Evolutionary conservation across 2,329 filamentous ascomycete species (phyloP).

Genomic region (Acephala macrosclerotiorum): DNA sequence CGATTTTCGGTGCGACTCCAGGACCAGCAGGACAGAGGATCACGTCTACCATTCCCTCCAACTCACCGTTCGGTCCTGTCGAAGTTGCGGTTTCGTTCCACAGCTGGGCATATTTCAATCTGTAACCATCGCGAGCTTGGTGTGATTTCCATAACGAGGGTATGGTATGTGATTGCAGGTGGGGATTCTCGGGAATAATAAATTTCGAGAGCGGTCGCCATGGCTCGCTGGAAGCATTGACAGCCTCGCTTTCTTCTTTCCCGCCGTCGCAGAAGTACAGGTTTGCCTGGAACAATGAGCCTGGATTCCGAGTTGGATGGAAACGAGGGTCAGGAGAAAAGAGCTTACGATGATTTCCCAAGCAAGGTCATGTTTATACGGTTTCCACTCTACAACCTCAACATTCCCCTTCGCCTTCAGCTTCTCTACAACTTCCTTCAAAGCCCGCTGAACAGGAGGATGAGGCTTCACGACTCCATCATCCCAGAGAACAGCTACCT

Average conservation of each 20-base stretch:
- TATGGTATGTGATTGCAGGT: slow-evolving; percentile 51
- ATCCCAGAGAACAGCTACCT: slow-evolving; percentile 66
- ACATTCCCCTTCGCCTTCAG: slow-evolving; percentile 53
- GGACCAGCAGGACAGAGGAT: slow-evolving; percentile 67
- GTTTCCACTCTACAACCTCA: slow-evolving; percentile 63
- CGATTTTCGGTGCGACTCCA: slow-evolving; percentile 58
- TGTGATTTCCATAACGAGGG: slow-evolving; percentile 51
- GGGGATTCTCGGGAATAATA: slow-evolving; percentile 61
- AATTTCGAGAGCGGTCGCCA: slow-evolving; percentile 63
- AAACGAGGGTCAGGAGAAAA: too few species aligned
- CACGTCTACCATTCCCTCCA: slow-evolving; percentile 58
- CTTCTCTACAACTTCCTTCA: slow-evolving; percentile 61
- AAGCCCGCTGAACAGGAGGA: slow-evolving; percentile 63
- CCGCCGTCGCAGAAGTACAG: slow-evolving; percentile 68
- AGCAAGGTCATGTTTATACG: slow-evolving; percentile 58
- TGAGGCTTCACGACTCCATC: slow-evolving; percentile 67
- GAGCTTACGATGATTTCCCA: slow-evolving; percentile 54
- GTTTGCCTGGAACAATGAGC: slow-evolving; percentile 32
- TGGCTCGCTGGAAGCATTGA: slow-evolving; percentile 64
- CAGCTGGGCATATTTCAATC: slow-evolving; percentile 31
- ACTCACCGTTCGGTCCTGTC: slow-evolving; percentile 35
- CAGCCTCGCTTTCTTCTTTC: slow-evolving; percentile 55
- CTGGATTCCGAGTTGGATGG: neutral
- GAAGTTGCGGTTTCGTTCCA: slow-evolving; percentile 45
- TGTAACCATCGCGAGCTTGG: slow-evolving; percentile 48